phyloP scores from a whole-genome alignment of 495 filamentous ascomycete genomes.

The Tuber indicum region DNA sequence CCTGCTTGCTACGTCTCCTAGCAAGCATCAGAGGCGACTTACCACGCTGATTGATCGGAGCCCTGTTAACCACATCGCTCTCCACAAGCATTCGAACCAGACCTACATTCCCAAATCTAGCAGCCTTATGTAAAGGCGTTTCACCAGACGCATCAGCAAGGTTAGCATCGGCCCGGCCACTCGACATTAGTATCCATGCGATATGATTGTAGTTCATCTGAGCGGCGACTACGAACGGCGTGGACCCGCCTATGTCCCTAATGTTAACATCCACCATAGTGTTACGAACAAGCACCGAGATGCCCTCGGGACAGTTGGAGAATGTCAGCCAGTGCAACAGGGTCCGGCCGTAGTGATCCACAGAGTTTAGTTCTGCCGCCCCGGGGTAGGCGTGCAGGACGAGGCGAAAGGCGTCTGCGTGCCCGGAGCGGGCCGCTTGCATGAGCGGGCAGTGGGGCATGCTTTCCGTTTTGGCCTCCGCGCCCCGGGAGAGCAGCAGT shows the following conservation, averaged over 20 bases:
- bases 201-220: background rate
- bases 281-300: background rate
- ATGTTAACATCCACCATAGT: background rate
- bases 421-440: background rate
- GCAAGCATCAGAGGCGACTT: background rate
- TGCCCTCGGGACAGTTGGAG: background rate
- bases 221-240: background rate
- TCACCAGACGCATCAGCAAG: background rate
- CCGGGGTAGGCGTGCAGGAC: background rate
- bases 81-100: background rate
- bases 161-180: background rate
- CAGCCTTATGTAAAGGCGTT: background rate
- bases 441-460: background rate
- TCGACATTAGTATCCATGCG: background rate
- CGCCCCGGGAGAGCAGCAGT: background rate
- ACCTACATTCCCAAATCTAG: background rate
- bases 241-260: background rate
- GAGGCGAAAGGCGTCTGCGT: background rate
- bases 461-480: background rate
- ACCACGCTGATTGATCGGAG: background rate
- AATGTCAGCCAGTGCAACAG: background rate
- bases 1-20: background rate
- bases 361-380: background rate
- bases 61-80: background rate
- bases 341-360: background rate